Conservation (phyloP, 805 yeast species). For the Suhomyces prunicola region DNA sequence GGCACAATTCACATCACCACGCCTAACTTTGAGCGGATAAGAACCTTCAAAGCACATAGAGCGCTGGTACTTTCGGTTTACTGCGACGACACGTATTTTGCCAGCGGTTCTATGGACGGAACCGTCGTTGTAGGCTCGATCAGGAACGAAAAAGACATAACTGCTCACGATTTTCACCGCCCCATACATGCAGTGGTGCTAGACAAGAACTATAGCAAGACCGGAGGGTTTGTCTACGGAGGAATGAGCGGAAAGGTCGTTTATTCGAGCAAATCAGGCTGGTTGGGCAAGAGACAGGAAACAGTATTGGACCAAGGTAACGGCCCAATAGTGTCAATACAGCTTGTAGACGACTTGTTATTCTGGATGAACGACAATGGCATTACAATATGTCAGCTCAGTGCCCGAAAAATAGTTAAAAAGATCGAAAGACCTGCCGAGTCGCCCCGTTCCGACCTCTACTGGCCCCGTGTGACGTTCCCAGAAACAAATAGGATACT, state of each 20-base stretch:
- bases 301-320: conserved; percentile 53
- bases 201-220: conserved; percentile 61
- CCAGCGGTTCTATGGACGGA: conserved; percentile 93
- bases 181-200: conserved; percentile 87
- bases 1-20: conserved; percentile 72
- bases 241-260: conserved; percentile 86
- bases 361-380: conserved; percentile 87
- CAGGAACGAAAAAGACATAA: conserved; percentile 56
- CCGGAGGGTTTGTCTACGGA: conserved; percentile 74
- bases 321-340: conserved; percentile 71
- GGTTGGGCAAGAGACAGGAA: conserved; percentile 85
- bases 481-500: conserved; percentile 65
- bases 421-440: conserved; percentile 56
- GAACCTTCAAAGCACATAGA: conserved; percentile 80
- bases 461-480: conserved; percentile 73
- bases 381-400: conserved; percentile 60
- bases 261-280: conserved; percentile 62
- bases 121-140: conserved; percentile 80
- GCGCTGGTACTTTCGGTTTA: conserved; percentile 77
- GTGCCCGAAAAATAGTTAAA: conserved; percentile 47
- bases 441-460: conserved; percentile 67
- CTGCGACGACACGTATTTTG: conserved; percentile 71
- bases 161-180: conserved; percentile 77
- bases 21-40: conserved; percentile 55
- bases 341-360: conserved; percentile 59